Evolutionary conservation across 257 asterid genomes (phyloP), one percentile per base, ranked within the genome.

Genomic region (Nyctanthes arbortristis): DNA sequence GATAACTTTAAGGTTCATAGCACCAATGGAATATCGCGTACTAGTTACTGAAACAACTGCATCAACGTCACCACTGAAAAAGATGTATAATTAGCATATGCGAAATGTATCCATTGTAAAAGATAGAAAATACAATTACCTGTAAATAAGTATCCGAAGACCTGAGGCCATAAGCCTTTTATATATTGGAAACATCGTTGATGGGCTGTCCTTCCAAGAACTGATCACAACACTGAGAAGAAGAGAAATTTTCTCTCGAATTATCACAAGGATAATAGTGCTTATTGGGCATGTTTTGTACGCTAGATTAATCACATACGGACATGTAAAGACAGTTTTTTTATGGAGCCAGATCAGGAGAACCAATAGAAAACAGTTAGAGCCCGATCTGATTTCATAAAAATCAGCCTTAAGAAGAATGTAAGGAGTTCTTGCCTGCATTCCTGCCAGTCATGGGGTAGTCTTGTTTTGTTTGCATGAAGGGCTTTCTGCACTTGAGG

Each of bases 61-160:
- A 59, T 81, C 85, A 40, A 77, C 80, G 24, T 81, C 85, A 9
- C 85, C 85, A 77, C 85, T 81, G 82, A 66, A 11, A 7, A 64
- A 3, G 8, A 39, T n/a, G 28, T 16, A 62, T 25, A 4, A 55
- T 45, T 45, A 45, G 55, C 25, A 45, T 45, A 43, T 4, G 54
- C 55, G 8, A 45, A 14, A 45, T 45, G 10, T 45, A 45, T 4
- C 11, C 25, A n/a, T 10, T 5, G 6, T n/a, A n/a, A 35, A 35
- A 16, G n/a, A 45, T 45, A 45, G 11, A 10, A 45, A 45, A 4
- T n/a, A 45, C 6, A 16, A 22, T 49, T 55, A 80, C 85, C 85
- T 81, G 80, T 14, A 81, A 28, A 77, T 68, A n/a, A 81, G 78
- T 35, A 81, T 81, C 35, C 71, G 61, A 4, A 77, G 82, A 61